Evolutionary conservation across 208 protist species (phyloP), one percentile per base, ranked within the genome.

Genomic region (Wallacemonas sp.): DNA sequence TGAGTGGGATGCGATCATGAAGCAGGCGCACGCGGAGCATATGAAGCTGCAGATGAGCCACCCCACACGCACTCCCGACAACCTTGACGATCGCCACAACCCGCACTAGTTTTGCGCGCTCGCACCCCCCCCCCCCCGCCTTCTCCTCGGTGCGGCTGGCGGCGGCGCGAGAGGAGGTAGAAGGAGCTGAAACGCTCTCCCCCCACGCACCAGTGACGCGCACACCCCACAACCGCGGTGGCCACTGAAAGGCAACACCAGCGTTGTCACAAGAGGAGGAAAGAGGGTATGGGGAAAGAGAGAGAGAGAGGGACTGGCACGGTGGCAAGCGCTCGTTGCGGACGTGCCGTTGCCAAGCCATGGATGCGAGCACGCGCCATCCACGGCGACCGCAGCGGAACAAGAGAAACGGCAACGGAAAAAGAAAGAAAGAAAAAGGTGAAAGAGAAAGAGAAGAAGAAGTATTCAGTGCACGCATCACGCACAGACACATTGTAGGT

Each of bases 1-100:
- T 13, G 63, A 38, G 60, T 65, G 68, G 21, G 63, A 65, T 19
- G 52, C 33, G 38, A n/a, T 76, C 34, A 41, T 32, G 44, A 39
- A 63, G 41, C 63, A 63, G 34, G 55, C 55, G 2, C 30, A 46
- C 12, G 55, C 50, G 13, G 50, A 57, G 8, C 26, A 19, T 5
- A 9, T 37, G 29, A 57, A 57, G 50, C 15, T 57, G 0, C 50
- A 39, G 22, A 6, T 34, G 30, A n/a, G 50, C 50, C 9, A 19
- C 3, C 46, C 46, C 5, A 54, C 46, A 19, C 50, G 50, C 50
- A 57, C 24, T 9, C 50, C 50, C 3, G 50, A 57, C 6, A 57
- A 57, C 29, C 9, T 57, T 21, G 50, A 57, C 21, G 50, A 57
- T 32, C 50, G 50, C 42, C 34, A 50, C 32, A 39, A 58, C 22